Conservation (phyloP, 2,329 filamentous ascomycete species). For the Intubia oerlemansii region DNA sequence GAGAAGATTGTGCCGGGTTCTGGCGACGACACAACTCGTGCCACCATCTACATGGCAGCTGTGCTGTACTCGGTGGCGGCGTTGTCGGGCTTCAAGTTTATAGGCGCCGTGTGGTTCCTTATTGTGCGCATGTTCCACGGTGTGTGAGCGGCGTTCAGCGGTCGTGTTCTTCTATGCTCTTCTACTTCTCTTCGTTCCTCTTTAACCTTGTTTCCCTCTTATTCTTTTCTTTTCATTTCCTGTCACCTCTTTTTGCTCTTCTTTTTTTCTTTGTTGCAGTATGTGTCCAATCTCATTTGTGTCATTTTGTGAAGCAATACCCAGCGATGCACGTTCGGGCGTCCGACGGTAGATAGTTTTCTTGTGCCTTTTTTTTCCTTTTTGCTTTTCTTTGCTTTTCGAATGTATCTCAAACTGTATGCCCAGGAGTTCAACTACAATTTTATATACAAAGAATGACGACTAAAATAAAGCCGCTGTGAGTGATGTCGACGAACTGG, state of each 20-base stretch:
- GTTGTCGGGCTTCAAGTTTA: slow-evolving; percentile 66
- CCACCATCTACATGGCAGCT: slow-evolving; percentile 67
- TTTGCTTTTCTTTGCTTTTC: not conserved
- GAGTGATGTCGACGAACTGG: too few species aligned
- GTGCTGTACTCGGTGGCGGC: slow-evolving; percentile 79
- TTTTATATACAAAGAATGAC: too few species aligned
- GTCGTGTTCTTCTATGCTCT: not conserved
- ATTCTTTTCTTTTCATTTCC: slow-evolving; percentile 1
- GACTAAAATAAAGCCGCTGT: too few species aligned
- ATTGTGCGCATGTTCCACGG: slow-evolving; percentile 68
- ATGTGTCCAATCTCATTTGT: too few species aligned
- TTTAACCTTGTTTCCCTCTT: not conserved
- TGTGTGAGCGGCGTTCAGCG: slow-evolving; percentile 27
- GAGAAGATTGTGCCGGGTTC: slow-evolving; percentile 36
- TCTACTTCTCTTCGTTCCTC: not conserved
- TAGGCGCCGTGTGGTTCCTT: slow-evolving; percentile 82
- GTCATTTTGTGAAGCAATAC: too few species aligned
- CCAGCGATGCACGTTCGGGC: too few species aligned
- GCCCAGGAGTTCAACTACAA: too few species aligned
- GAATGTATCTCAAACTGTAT: too few species aligned
- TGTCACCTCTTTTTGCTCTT: not conserved
- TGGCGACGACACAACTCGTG: slow-evolving; percentile 27
- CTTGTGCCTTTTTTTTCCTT: not conserved
- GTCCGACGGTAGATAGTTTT: not conserved
- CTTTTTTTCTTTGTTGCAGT: slow-evolving; percentile 2